phyloP scores from a whole-genome alignment of 2,329 filamentous ascomycete genomes.

The Calonectria multiphialidica region DNA sequence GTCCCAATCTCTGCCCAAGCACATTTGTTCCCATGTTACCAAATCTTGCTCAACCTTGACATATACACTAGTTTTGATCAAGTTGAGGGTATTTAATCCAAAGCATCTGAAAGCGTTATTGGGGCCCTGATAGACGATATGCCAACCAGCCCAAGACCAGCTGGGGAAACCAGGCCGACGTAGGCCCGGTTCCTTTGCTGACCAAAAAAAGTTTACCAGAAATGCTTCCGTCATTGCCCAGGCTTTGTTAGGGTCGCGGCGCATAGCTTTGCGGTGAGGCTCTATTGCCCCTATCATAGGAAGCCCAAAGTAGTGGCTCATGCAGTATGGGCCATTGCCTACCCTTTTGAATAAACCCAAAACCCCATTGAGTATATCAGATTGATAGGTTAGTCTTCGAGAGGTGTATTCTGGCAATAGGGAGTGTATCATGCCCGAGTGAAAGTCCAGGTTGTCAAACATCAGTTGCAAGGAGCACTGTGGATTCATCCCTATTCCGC shows the following conservation, averaged over 20 bases:
- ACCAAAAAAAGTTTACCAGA: conserved; percentile 17
- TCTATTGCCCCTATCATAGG: conserved; percentile 21
- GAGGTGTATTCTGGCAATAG: conserved; percentile 6
- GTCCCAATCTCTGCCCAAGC: conserved; percentile 14
- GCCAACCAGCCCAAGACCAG: conserved; percentile 28
- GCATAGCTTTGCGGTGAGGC: conserved; percentile 12
- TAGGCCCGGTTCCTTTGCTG: neutral
- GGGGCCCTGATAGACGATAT: conserved; percentile 5
- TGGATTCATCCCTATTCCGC: conserved; percentile 2
- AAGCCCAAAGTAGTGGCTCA: conserved; percentile 27
- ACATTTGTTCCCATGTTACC: conserved; percentile 16
- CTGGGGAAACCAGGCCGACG: conserved; percentile 14
- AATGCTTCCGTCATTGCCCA: conserved; percentile 24
- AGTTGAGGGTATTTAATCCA: neutral
- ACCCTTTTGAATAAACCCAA: conserved; percentile 21
- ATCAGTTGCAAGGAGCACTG: conserved; percentile 18
- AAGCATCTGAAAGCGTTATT: neutral
- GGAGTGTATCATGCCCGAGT: conserved; percentile 14
- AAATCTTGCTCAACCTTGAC: neutral
- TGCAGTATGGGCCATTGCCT: conserved; percentile 19
- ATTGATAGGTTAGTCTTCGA: conserved; percentile 16
- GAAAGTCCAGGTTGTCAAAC: conserved; percentile 17
- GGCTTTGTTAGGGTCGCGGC: conserved; percentile 10
- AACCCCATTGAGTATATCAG: conserved; percentile 18
- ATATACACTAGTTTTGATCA: neutral